These are phyloP conservation scores for Schoenoplectus triqueter DNA, from an alignment of 202 grass and related monocot species.

Conservation along the genomic window DNA sequence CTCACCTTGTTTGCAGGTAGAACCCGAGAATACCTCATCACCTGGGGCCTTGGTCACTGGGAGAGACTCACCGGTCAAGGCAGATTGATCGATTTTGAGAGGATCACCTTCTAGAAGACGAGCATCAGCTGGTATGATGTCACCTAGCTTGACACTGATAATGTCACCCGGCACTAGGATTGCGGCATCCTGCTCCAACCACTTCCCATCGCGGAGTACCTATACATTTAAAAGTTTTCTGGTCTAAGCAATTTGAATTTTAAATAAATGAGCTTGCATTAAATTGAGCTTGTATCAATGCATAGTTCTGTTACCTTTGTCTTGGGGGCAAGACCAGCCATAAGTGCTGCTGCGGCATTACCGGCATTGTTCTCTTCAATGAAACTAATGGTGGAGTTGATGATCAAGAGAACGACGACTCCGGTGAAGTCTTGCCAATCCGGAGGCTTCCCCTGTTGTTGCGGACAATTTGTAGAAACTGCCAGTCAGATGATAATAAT, in stretches of 20 bases:
- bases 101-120: conserved; percentile 90
- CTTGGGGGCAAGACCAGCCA: conserved; percentile 93
- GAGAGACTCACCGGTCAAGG: conserved; percentile 82
- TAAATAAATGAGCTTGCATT: not conserved
- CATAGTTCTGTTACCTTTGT: conserved; percentile 60
- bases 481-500: not conserved
- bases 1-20: conserved; percentile 87
- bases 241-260: not conserved
- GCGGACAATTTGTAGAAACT: not conserved
- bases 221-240: conserved; percentile 24
- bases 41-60: conserved; percentile 73
- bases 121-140: conserved; percentile 81
- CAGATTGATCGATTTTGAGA: conserved; percentile 88
- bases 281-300: not conserved
- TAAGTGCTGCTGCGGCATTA: conserved; percentile 92
- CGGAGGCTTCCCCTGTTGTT: conserved; percentile 79
- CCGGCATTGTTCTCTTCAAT: conserved; percentile 99
- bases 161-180: conserved; percentile 84
- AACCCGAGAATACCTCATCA: conserved; percentile 77
- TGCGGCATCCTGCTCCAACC: conserved; percentile 69
- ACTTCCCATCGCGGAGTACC: conserved; percentile 65
- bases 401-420: conserved; percentile 81
- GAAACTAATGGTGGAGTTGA: conserved; percentile 99
- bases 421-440: conserved; percentile 99
- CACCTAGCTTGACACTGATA: conserved; percentile 82